Evolutionary conservation across 306 rosid genomes (phyloP).

Genomic region (Delonix regia): DNA sequence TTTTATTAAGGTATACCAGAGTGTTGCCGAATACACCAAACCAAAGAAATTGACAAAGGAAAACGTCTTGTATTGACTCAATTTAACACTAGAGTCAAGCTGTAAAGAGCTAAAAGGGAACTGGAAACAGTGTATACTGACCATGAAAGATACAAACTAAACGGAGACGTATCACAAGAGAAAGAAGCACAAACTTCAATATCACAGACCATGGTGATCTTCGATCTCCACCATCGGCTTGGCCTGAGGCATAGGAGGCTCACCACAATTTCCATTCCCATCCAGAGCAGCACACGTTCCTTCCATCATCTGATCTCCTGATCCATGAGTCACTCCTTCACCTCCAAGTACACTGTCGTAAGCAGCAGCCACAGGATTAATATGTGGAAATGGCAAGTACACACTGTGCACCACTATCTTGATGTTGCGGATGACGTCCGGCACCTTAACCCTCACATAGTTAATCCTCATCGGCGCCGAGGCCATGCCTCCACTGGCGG

Average conservation of each 20-base stretch:
- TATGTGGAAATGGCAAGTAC: constrained; percentile 73
- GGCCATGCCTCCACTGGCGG: constrained; percentile 46
- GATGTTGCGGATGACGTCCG: constrained; percentile 62
- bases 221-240: constrained; percentile 60
- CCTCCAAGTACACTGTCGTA: constrained; percentile 49
- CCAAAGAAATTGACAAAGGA: neutral
- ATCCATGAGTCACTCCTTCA: constrained; percentile 27
- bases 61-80: neutral
- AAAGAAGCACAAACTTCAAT: constrained; percentile 17
- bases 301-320: constrained; percentile 33
- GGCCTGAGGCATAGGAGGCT: constrained; percentile 49
- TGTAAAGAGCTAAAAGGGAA: neutral
- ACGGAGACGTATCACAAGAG: constrained; percentile 16
- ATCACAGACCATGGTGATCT: constrained; percentile 67
- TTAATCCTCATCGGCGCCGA: constrained; percentile 64
- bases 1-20: neutral
- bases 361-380: constrained; percentile 51
- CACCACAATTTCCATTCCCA: constrained; percentile 44
- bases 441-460: constrained; percentile 61
- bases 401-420: constrained; percentile 64
- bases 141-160: neutral
- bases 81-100: constrained; percentile 22
- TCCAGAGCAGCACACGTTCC: constrained; percentile 49
- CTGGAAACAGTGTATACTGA: neutral
- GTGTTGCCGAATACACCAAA: neutral